Percentiles rank a stretch among this genome's conserved stretches.
Conservation (phyloP, 2,329 filamentous ascomycete genomes). For the Purpureocillium takamizusanense region DNA sequence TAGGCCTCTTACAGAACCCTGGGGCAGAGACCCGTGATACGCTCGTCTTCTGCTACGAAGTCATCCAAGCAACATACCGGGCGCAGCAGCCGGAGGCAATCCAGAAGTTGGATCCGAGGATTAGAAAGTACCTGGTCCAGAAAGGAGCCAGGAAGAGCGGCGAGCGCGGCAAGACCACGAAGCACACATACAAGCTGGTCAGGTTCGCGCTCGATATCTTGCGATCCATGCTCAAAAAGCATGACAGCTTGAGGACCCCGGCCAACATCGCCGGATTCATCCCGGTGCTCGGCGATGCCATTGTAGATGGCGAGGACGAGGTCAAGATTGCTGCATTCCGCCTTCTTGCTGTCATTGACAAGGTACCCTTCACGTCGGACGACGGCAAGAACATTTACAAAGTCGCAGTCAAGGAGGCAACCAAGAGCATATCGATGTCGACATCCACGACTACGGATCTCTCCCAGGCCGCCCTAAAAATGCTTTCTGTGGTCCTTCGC, state of each 20-base stretch:
- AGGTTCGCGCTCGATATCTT: conserved; percentile 84
- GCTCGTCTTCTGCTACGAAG: conserved; percentile 89
- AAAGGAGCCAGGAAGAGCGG: conserved; percentile 68
- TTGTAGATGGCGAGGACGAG: conserved; percentile 81
- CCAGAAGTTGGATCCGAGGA: conserved; percentile 50
- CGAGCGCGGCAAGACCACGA: conserved; percentile 62
- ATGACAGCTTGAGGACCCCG: conserved; percentile 70
- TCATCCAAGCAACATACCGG: conserved; percentile 79
- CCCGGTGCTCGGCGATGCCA: conserved; percentile 77
- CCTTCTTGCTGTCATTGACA: conserved; percentile 75
- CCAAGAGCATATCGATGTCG: conserved; percentile 68
- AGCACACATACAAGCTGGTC: conserved; percentile 78
- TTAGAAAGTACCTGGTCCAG: conserved; percentile 71
- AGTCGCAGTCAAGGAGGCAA: conserved; percentile 77
- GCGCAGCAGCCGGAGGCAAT: conserved; percentile 43
- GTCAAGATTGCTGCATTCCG: conserved; percentile 83
- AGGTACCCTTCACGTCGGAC: conserved; percentile 70
- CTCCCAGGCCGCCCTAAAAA: conserved; percentile 79
- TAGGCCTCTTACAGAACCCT: conserved; percentile 75
- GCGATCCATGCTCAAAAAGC: conserved; percentile 76
- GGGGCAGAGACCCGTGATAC: conserved; percentile 71
- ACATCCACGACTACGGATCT: conserved; percentile 74
- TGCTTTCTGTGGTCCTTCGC: conserved; percentile 75
- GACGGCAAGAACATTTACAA: conserved; percentile 55
- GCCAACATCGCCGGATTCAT: conserved; percentile 78